Base-by-base conservation (phyloP, 139 green algal species). In the Zygnema circumcarinatum region DNA sequence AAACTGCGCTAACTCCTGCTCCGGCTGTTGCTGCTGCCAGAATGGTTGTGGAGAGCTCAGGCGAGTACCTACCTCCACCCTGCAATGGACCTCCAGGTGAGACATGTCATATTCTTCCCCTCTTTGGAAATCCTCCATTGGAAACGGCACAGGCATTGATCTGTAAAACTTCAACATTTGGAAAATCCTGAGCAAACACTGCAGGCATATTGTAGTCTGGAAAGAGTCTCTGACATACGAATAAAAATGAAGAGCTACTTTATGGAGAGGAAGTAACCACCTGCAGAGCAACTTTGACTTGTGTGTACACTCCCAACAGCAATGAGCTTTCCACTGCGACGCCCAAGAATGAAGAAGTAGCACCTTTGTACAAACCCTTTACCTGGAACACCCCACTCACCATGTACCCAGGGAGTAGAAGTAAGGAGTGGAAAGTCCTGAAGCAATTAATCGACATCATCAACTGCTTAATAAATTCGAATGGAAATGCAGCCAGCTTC, bases 261-360 rank as follows among this genome's bases (percentile, higher is more conserved):
- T n/a, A n/a, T n/a, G n/a, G n/a, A n/a, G n/a, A n/a, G 69, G 36
- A 47, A 16, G 16, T 25, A 47, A 83, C n/a, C 40, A 90, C 85
- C 85, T 88, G 85, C 2, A 90, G 80, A 32, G 79, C 85, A 20
- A 53, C 87, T 38, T 90, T 90, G 38, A 90, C 67, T 41, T 89
- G 79, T 20, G 79, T 73, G 85, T 90, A 90, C 1, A 38, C 67
- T 16, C 79, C 85, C 39, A 90, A 90, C 11, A 90, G 85, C 36
- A 90, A 11, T 21, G 85, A 81, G 35, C 80, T 90, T 74, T 90
- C 85, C 3, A 90, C 21, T 22, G 85, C 67, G 56, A 89, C 79
- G 1, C 85, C 85, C 1, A 90, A 36, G 32, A 90, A 90, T 0
- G 85, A 89, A 39, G 85, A 89, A 31, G 85, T 89, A 38, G 85